Conservation (phyloP, 305 asterid genomes). For the Solanum hybrid region DNA sequence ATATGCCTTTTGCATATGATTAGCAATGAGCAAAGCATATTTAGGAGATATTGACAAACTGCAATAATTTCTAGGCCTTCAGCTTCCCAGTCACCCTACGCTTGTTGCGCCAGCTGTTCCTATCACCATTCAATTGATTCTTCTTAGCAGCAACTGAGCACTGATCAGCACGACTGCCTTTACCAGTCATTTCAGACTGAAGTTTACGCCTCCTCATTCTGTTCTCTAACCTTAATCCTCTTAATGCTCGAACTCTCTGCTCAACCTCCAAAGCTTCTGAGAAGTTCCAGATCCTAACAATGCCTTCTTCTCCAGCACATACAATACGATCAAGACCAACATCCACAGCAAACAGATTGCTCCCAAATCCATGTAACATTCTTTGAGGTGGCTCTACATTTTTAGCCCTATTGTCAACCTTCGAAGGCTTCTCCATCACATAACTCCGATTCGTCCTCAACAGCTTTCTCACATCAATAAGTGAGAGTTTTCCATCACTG, state of each 20-base stretch:
- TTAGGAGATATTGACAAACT: constrained; percentile 12
- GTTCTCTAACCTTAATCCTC: constrained; percentile 70
- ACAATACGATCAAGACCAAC: constrained; percentile 78
- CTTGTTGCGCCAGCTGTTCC: constrained; percentile 66
- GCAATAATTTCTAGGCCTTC: constrained; percentile 37
- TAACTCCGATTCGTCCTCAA: constrained; percentile 39
- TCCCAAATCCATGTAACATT: constrained; percentile 85
- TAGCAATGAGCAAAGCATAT: constrained; percentile 11
- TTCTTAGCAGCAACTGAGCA: constrained; percentile 68
- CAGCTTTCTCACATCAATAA: constrained; percentile 77
- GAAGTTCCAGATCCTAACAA: constrained; percentile 90
- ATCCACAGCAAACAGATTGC: constrained; percentile 69
- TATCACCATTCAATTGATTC: constrained; percentile 49
- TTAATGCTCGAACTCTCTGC: constrained; percentile 41
- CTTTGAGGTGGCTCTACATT: constrained; percentile 83
- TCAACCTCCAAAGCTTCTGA: constrained; percentile 88
- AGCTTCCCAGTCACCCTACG: constrained; percentile 63
- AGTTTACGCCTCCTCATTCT: constrained; percentile 77
- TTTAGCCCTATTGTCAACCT: constrained; percentile 16
- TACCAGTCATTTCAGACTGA: constrained; percentile 40
- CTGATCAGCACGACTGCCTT: constrained; percentile 49
- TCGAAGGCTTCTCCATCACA: constrained; percentile 17
- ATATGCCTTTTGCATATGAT: not conserved
- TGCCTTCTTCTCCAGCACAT: constrained; percentile 95
- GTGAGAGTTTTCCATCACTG: constrained; percentile 80